These are phyloP conservation scores for Platismatia glauca DNA, from an alignment of 495 filamentous ascomycete species.

Conservation along the genomic window DNA sequence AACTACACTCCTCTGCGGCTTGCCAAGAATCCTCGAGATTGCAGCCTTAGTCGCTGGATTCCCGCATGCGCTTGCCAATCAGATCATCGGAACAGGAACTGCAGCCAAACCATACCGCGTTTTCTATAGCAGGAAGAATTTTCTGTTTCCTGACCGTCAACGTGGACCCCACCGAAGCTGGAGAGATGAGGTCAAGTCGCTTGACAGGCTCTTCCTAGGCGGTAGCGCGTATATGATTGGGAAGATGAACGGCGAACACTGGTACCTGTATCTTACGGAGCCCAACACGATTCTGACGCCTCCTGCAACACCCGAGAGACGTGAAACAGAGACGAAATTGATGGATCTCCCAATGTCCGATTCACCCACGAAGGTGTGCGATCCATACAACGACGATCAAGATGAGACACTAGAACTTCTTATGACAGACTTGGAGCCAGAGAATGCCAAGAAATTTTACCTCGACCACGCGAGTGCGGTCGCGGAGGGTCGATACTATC, in stretches of 20 bases:
- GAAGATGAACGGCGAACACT: conserved; percentile 99
- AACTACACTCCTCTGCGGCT: conserved; percentile 81
- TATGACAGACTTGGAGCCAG: conserved; percentile 93
- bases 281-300: conserved; percentile 75
- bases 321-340: conserved; percentile 61
- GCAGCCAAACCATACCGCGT: conserved; percentile 87
- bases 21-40: conserved; percentile 84
- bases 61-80: conserved; percentile 48
- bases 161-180: conserved; percentile 92
- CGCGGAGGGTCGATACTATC: conserved; percentile 68
- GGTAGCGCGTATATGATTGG: conserved; percentile 99
- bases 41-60: conserved; percentile 83
- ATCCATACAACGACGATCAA: conserved; percentile 37
- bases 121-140: conserved; percentile 99
- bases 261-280: conserved; percentile 95
- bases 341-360: conserved; percentile 39
- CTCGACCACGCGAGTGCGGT: conserved; percentile 84
- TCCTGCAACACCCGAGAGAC: conserved; percentile 61
- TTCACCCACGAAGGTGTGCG: conserved; percentile 25
- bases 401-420: conserved; percentile 96
- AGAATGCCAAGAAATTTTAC: conserved; percentile 95
- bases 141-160: conserved; percentile 91
- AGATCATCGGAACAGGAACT: conserved; percentile 47
- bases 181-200: conserved; percentile 84
- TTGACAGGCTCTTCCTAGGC: conserved; percentile 81